phyloP scores from a whole-genome alignment of 2,329 filamentous ascomycete species.

The Geosmithia putterillii region DNA sequence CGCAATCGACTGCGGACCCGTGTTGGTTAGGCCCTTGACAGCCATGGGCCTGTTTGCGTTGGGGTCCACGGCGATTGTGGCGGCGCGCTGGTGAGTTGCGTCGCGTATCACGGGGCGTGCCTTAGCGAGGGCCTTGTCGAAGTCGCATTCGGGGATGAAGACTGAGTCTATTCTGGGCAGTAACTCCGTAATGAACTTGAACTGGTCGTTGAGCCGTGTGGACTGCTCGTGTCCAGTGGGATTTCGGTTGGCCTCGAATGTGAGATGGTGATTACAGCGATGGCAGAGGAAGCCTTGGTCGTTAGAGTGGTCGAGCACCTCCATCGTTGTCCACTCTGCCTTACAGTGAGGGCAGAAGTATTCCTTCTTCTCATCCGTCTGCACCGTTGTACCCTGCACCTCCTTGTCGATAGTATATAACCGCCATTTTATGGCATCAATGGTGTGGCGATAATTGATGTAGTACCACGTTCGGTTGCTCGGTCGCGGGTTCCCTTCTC shows the following conservation, averaged over 20 bases:
- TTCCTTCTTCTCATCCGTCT: conserved; percentile 80
- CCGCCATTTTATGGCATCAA: conserved; percentile 93
- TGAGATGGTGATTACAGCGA: conserved; percentile 55
- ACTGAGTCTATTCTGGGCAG: conserved; percentile 67
- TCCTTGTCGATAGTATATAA: conserved; percentile 80
- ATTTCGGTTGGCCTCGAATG: conserved; percentile 53
- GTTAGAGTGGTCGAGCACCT: conserved; percentile 69
- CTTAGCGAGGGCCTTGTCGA: conserved; percentile 53
- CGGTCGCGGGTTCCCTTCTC: conserved; percentile 69
- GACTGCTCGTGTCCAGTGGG: conserved; percentile 62
- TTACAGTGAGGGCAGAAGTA: conserved; percentile 75
- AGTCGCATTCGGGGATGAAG: conserved; percentile 61
- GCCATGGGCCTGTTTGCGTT: conserved; percentile 47
- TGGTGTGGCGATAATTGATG: conserved; percentile 86
- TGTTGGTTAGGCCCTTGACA: conserved; percentile 56
- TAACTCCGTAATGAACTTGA: conserved; percentile 65
- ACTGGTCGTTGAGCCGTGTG: conserved; percentile 64
- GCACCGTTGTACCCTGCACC: conserved; percentile 72
- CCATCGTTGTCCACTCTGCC: conserved; percentile 78
- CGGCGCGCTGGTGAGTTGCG: conserved; percentile 51
- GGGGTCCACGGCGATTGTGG: conserved; percentile 44
- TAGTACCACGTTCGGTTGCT: conserved; percentile 91
- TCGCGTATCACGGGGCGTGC: conserved; percentile 55
- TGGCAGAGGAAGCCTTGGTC: conserved; percentile 70
- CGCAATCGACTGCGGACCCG: conserved; percentile 55